A percentile compares a stretch with the other conserved stretches of the same genome.
Evolutionary conservation across 495 filamentous ascomycete species (phyloP).

Genomic region (Zalerion maritima): DNA sequence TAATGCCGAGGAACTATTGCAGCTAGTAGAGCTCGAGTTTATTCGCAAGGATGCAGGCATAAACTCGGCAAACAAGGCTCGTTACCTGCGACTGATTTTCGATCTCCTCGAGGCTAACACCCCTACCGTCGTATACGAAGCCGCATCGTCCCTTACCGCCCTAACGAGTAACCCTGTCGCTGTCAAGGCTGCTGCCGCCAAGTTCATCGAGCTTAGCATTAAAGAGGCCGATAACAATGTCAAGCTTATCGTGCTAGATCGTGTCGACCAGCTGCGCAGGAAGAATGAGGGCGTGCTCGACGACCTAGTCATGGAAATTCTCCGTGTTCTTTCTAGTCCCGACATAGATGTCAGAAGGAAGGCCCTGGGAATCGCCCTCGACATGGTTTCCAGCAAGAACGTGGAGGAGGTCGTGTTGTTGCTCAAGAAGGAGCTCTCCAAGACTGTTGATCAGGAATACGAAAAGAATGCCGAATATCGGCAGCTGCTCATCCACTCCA

Average conservation of each 20-base stretch:
- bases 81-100: slow-evolving; percentile 88
- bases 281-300: slow-evolving; percentile 90
- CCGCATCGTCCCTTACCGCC: slow-evolving; percentile 89
- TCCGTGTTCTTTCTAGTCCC: slow-evolving; percentile 88
- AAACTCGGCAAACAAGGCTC: slow-evolving; percentile 86
- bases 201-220: slow-evolving; percentile 93
- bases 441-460: slow-evolving; percentile 96
- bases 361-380: slow-evolving; percentile 77
- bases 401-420: slow-evolving; percentile 95
- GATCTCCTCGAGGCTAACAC: slow-evolving; percentile 88
- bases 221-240: slow-evolving; percentile 98
- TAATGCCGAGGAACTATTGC: slow-evolving; percentile 85
- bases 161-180: slow-evolving; percentile 94
- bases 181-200: slow-evolving; percentile 88
- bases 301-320: slow-evolving; percentile 94
- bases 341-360: slow-evolving; percentile 95
- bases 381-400: slow-evolving; percentile 98
- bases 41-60: slow-evolving; percentile 95
- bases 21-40: slow-evolving; percentile 89
- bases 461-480: slow-evolving; percentile 98
- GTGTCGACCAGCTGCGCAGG: slow-evolving; percentile 78
- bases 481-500: slow-evolving; percentile 86
- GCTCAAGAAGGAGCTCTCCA: slow-evolving; percentile 91
- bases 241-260: slow-evolving; percentile 92
- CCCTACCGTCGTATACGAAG: slow-evolving; percentile 94